These are phyloP conservation scores for Ambrosiella xylebori DNA, from an alignment of 2,329 filamentous ascomycete genomes.

Conservation along the genomic window DNA sequence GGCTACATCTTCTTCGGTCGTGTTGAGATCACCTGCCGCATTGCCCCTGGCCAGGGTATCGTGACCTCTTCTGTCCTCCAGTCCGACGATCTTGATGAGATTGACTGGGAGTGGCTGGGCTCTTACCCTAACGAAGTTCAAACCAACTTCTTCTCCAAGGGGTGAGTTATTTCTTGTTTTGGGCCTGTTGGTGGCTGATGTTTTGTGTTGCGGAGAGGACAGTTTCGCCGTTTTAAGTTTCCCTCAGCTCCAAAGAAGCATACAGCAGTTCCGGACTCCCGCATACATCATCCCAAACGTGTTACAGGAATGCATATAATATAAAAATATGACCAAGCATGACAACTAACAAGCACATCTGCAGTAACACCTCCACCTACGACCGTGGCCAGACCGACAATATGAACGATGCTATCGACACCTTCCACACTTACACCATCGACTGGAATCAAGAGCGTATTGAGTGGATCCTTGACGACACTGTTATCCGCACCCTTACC, in stretches of 20 bases:
- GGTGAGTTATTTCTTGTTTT: slow-evolving; percentile 18
- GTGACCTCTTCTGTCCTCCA: slow-evolving; percentile 82
- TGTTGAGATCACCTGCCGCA: slow-evolving; percentile 62
- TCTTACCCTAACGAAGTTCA: slow-evolving; percentile 58
- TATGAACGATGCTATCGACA: slow-evolving; percentile 31
- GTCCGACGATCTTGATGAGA: slow-evolving; percentile 78
- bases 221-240: background rate
- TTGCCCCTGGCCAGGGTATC: slow-evolving; percentile 65
- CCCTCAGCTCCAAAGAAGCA: no score
- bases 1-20: slow-evolving; percentile 97
- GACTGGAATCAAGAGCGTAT: slow-evolving; percentile 50
- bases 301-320: no score
- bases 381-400: slow-evolving; percentile 42
- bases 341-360: background rate
- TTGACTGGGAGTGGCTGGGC: slow-evolving; percentile 93
- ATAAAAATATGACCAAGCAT: background rate
- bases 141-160: slow-evolving; percentile 72
- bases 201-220: background rate
- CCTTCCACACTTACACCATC: slow-evolving; percentile 48
- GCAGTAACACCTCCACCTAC: slow-evolving; percentile 39
- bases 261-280: no score
- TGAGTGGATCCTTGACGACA: slow-evolving; percentile 48
- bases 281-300: no score
- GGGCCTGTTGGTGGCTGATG: no score
- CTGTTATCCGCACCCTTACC: slow-evolving; percentile 41